These are phyloP conservation scores for Cutaneotrichosporon dermatis DNA, from an alignment of 1,284 basidiomycete genomes.

Conservation along the genomic window DNA sequence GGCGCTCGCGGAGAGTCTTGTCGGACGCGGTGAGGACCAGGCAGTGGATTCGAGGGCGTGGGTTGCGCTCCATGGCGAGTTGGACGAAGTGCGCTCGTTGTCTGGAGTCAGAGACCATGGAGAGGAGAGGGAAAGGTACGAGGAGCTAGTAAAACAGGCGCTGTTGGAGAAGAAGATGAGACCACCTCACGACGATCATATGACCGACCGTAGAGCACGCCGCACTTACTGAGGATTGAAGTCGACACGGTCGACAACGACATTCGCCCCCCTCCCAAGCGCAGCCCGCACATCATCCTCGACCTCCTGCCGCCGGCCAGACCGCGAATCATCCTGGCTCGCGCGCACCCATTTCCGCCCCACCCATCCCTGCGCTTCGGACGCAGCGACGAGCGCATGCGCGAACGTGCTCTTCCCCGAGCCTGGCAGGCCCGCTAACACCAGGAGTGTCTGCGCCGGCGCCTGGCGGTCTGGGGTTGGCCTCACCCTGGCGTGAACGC, in stretches of 20 bases:
- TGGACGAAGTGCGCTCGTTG: slow-evolving; percentile 45
- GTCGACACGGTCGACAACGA: slow-evolving; percentile 44
- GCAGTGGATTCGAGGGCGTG: slow-evolving; percentile 22
- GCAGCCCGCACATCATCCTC: slow-evolving; percentile 34
- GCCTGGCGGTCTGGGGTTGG: neutral
- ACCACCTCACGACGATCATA: neutral
- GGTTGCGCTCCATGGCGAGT: slow-evolving; percentile 22
- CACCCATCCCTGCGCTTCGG: neutral
- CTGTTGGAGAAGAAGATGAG: neutral
- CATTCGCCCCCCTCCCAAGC: slow-evolving; percentile 35
- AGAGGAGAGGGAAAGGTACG: neutral
- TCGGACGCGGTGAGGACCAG: slow-evolving; percentile 25
- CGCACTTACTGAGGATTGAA: slow-evolving; percentile 42
- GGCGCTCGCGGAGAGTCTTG: slow-evolving; percentile 29
- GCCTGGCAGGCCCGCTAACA: slow-evolving; percentile 45
- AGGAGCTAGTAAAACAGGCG: too few relatives aligned
- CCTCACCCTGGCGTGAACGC: neutral
- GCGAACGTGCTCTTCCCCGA: slow-evolving; percentile 46
- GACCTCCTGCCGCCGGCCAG: slow-evolving; percentile 37
- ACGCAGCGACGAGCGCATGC: slow-evolving; percentile 26
- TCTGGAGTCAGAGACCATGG: slow-evolving; percentile 20
- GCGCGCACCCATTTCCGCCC: slow-evolving; percentile 37
- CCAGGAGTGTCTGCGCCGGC: slow-evolving; percentile 34
- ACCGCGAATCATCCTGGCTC: slow-evolving; percentile 46
- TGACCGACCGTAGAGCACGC: too few relatives aligned